Conservation (phyloP, 805 yeast genomes). For the Schwanniomyces vanrijiae region DNA sequence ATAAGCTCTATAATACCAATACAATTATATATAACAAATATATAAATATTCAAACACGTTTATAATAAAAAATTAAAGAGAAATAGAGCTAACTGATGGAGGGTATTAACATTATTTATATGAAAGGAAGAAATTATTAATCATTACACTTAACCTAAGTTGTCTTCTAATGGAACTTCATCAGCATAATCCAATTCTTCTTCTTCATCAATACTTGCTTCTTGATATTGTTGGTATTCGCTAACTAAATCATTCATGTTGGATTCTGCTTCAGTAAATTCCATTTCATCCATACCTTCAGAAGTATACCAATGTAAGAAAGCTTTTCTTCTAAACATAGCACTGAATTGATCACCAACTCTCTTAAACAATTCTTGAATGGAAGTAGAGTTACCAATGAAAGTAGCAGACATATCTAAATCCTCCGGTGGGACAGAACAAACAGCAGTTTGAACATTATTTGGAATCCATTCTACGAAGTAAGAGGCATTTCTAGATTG, state of each 20-base stretch:
- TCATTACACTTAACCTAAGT: conserved; percentile 32
- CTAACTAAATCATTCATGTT: conserved; percentile 85
- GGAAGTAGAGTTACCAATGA: conserved; percentile 90
- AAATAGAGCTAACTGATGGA: conserved; percentile 3
- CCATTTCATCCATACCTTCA: conserved; percentile 96
- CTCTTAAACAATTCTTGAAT: conserved; percentile 89
- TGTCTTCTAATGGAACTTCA: conserved; percentile 60
- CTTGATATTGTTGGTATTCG: conserved; percentile 92
- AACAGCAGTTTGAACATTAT: conserved; percentile 90
- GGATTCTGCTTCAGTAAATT: conserved; percentile 91
- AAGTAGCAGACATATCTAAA: conserved; percentile 87
- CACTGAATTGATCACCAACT: conserved; percentile 84
- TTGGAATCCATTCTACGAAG: conserved; percentile 96
- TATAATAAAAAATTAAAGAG: conserved; percentile 3
- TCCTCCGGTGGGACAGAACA: conserved; percentile 88
- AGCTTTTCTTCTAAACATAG: conserved; percentile 92
- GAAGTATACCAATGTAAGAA: conserved; percentile 95
- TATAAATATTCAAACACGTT: conserved; percentile 4
- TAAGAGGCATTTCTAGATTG: conserved; percentile 79
- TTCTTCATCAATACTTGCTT: conserved; percentile 73
- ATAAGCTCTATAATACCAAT: not conserved
- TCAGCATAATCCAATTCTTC: conserved; percentile 71
- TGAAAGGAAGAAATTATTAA: conserved; percentile 2
- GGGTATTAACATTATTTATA: conserved; percentile 8
- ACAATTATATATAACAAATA: conserved; percentile 1